phyloP scores from a whole-genome alignment of 768 basidiomycete genomes.

The Suillus tomentosus region DNA sequence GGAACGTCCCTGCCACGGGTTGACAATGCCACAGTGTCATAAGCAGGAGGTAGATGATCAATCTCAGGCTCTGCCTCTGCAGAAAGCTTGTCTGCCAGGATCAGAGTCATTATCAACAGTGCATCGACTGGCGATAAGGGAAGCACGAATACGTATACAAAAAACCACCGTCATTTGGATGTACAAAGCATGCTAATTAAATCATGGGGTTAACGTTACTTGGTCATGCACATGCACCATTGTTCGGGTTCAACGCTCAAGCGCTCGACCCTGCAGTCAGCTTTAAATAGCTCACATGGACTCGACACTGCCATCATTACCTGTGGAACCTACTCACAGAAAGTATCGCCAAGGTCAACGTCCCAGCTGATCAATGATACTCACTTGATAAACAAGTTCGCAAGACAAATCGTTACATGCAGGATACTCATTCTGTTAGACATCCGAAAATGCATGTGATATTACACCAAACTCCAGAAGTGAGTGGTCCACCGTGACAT shows the following conservation, averaged over 20 bases:
- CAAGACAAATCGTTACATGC: neutral
- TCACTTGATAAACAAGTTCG: neutral
- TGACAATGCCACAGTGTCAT: conserved; percentile 1
- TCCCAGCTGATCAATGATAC: neutral
- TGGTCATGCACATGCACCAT: too few relatives aligned
- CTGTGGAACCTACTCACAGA: neutral
- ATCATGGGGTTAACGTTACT: neutral
- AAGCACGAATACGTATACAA: neutral
- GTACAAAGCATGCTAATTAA: neutral
- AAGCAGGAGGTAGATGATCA: conserved; percentile 1
- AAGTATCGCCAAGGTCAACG: neutral
- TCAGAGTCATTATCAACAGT: neutral
- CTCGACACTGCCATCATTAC: neutral
- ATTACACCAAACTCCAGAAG: neutral
- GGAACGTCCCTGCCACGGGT: neutral
- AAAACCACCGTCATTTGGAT: neutral
- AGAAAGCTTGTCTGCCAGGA: conserved; percentile 3
- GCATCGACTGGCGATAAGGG: neutral
- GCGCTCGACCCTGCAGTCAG: neutral
- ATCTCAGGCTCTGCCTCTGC: neutral
- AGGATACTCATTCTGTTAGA: neutral
- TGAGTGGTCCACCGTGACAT: neutral
- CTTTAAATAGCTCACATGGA: neutral
- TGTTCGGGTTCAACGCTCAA: neutral
- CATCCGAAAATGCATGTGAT: neutral